These are phyloP conservation scores for Nymphaea colorata DNA, from an alignment of 164 flowering plant genomes.

Conservation along the genomic window DNA sequence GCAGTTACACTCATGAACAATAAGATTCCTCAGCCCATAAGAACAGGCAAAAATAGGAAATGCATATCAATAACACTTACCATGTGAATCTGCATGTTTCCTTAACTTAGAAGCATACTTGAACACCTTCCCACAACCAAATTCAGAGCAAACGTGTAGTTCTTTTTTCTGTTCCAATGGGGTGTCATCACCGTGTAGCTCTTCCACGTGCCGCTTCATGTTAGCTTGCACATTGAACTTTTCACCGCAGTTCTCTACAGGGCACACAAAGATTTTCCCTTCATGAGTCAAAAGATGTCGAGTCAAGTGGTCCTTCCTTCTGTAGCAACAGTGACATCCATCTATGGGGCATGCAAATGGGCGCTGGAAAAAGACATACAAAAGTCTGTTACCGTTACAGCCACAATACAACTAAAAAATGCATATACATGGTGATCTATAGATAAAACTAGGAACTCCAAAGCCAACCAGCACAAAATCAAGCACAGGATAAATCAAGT, in stretches of 20 bases:
- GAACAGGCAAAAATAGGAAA: too few species aligned
- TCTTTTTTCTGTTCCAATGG: slow-evolving; percentile 13
- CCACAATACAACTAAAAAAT: too few species aligned
- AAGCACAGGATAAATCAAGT: too few species aligned
- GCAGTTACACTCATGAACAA: too few species aligned
- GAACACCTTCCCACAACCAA: slow-evolving; percentile 74
- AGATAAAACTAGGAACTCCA: too few species aligned
- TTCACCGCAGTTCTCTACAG: slow-evolving; percentile 38
- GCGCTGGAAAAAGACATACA: slow-evolving; percentile 34
- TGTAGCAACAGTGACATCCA: slow-evolving; percentile 59
- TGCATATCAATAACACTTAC: slow-evolving; percentile 18
- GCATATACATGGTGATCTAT: too few species aligned
- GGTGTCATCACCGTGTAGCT: slow-evolving; percentile 35
- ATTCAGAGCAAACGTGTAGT: slow-evolving; percentile 45
- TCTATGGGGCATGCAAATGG: slow-evolving; percentile 61
- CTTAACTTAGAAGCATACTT: slow-evolving; percentile 46
- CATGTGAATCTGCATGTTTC: slow-evolving; percentile 79
- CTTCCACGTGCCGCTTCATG: slow-evolving; percentile 53
- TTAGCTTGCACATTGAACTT: slow-evolving; percentile 46
- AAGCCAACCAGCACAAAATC: too few species aligned
- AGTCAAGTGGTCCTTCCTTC: slow-evolving; percentile 80
- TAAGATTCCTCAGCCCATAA: too few species aligned
- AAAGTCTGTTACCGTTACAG: too few species aligned
- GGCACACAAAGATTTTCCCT: slow-evolving; percentile 64
- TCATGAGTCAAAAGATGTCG: slow-evolving; percentile 64